These are phyloP conservation scores for Phaeosphaeriaceae sp. DNA, from an alignment of 2,329 filamentous ascomycete species.

Conservation along the genomic window DNA sequence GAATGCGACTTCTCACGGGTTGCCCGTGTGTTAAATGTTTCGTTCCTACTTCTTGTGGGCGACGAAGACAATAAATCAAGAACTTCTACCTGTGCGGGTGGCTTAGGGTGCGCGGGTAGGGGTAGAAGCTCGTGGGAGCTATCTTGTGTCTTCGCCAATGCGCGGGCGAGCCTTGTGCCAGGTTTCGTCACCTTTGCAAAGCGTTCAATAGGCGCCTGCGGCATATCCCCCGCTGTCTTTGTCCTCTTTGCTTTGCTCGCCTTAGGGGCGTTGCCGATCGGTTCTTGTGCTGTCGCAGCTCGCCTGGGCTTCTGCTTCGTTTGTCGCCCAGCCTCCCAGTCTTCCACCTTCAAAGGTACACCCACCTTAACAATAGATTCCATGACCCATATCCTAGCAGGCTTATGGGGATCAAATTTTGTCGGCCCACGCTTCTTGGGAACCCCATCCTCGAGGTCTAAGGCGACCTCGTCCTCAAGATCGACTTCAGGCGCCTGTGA, in stretches of 20 bases:
- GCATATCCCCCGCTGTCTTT: conserved; percentile 24
- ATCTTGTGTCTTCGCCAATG: conserved; percentile 27
- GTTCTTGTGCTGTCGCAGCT: conserved; percentile 26
- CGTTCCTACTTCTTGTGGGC: conserved; percentile 17
- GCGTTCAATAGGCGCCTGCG: conserved; percentile 32
- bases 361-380: conserved; percentile 69
- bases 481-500: conserved; percentile 31
- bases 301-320: conserved; percentile 30
- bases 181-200: conserved; percentile 48
- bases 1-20: conserved; percentile 23
- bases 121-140: neutral
- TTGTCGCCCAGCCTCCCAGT: conserved; percentile 62
- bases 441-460: conserved; percentile 43
- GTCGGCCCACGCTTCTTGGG: conserved; percentile 54
- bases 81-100: conserved; percentile 9
- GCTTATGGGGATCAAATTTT: conserved; percentile 68
- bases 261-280: conserved; percentile 26
- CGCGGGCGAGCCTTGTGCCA: conserved; percentile 26
- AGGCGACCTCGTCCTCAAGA: conserved; percentile 41
- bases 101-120: conserved; percentile 4
- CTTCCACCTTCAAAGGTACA: conserved; percentile 67
- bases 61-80: conserved; percentile 42
- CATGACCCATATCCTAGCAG: conserved; percentile 73
- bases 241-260: conserved; percentile 28
- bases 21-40: neutral